A percentile compares a stretch with the other conserved stretches of the same genome.
Evolutionary conservation across 2,329 filamentous ascomycete genomes (phyloP).

Genomic region (Colletotrichum coccodes): DNA sequence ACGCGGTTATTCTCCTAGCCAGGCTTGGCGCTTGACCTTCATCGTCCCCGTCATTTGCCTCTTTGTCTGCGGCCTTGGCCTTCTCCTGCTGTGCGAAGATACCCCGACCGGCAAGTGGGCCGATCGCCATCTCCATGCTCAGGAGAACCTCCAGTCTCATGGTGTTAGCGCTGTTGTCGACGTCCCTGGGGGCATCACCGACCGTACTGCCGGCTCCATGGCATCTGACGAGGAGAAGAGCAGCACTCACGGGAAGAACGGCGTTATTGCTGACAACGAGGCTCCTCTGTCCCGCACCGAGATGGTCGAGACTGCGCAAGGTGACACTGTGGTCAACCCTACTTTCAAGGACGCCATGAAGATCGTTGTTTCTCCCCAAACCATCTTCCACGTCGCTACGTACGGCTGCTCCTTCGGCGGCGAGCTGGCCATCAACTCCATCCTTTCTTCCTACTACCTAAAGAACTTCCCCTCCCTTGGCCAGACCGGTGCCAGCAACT

Average conservation of each 20-base stretch:
- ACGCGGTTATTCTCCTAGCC: slow-evolving; percentile 69
- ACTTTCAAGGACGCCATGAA: slow-evolving; percentile 57
- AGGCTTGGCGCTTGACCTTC: slow-evolving; percentile 87
- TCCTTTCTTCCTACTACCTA: slow-evolving; percentile 68
- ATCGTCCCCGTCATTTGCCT: slow-evolving; percentile 85
- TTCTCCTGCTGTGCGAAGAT: slow-evolving; percentile 81
- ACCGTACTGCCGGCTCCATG: slow-evolving; percentile 43
- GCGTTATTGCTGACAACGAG: slow-evolving; percentile 52
- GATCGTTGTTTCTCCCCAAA: slow-evolving; percentile 64
- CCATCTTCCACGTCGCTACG: slow-evolving; percentile 63
- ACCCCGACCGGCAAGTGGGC: slow-evolving; percentile 86
- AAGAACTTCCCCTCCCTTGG: slow-evolving; percentile 67
- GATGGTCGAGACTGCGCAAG: slow-evolving; percentile 64
- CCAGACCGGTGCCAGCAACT: slow-evolving; percentile 66
- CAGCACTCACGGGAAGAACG: slow-evolving; percentile 47
- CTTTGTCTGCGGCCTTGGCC: slow-evolving; percentile 69
- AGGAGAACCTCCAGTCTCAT: slow-evolving; percentile 62
- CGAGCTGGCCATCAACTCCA: slow-evolving; percentile 70
- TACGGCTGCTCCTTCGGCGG: slow-evolving; percentile 73
- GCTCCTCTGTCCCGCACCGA: slow-evolving; percentile 58
- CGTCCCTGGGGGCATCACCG: slow-evolving; percentile 60
- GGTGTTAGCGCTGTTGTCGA: slow-evolving; percentile 61
- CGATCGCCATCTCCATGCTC: slow-evolving; percentile 70
- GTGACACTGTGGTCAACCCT: slow-evolving; percentile 66
- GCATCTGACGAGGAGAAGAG: slow-evolving; percentile 46